Evolutionary conservation across 441 rosid genomes (phyloP).

Genomic region (Sinapis alba): DNA sequence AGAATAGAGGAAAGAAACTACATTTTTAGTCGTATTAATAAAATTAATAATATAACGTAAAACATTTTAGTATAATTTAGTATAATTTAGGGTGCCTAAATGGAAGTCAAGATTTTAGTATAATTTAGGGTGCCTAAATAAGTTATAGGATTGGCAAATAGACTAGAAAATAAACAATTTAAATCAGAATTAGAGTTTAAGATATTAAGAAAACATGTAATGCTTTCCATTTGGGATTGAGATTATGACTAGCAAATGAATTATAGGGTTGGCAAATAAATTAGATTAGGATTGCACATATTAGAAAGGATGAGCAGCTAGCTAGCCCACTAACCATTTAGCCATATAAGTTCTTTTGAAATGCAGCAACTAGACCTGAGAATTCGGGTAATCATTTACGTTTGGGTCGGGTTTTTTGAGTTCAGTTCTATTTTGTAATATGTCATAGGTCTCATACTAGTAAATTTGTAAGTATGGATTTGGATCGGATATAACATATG

Average conservation of each 20-base stretch:
- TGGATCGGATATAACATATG: too few species aligned
- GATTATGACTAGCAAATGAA: background rate
- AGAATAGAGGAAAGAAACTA: background rate
- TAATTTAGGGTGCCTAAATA: background rate
- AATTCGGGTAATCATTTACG: too few species aligned
- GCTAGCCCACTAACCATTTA: background rate
- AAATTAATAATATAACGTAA: background rate
- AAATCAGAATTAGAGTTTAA: background rate
- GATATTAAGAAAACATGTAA: background rate
- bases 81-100: background rate
- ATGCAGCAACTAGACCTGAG: too few species aligned
- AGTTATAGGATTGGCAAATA: background rate
- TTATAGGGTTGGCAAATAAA: background rate
- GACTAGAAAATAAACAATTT: background rate
- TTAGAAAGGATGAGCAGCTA: background rate
- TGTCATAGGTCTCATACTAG: too few species aligned
- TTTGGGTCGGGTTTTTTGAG: too few species aligned
- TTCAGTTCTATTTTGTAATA: too few species aligned
- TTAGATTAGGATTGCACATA: background rate
- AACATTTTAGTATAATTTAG: background rate
- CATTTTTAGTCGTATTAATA: background rate
- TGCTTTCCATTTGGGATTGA: background rate
- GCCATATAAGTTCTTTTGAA: background rate
- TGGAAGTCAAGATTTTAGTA: background rate
- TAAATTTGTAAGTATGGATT: too few species aligned